Conservation (phyloP, 1,284 basidiomycete species). For the Microbotryum silenes-acaulis region DNA sequence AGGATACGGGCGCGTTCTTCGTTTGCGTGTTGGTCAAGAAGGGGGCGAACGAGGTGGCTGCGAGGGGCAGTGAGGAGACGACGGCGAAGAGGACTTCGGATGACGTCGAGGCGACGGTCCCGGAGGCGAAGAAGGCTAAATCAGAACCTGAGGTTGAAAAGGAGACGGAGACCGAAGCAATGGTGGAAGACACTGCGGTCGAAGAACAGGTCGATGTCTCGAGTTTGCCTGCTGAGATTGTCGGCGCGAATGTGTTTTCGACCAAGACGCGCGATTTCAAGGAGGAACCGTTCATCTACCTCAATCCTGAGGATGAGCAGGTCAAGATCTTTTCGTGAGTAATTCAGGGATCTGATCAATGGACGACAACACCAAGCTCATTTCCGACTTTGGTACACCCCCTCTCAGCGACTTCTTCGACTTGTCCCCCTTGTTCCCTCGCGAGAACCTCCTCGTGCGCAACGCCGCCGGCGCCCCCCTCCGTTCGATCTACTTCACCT, state of each 20-base stretch:
- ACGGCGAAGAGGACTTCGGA: background rate
- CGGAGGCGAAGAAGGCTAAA: conserved; percentile 22
- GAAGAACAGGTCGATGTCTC: conserved; percentile 4
- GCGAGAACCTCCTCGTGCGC: conserved; percentile 71
- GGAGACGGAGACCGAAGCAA: too few relatives aligned
- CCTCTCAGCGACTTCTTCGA: conserved; percentile 60
- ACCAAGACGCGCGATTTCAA: conserved; percentile 51
- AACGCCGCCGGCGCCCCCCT: conserved; percentile 69
- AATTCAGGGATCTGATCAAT: background rate
- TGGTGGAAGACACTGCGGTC: too few relatives aligned
- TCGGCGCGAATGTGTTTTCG: background rate
- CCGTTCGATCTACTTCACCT: conserved; percentile 83
- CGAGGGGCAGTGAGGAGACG: conserved; percentile 14
- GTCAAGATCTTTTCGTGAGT: conserved; percentile 62
- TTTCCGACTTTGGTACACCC: conserved; percentile 1
- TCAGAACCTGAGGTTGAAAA: background rate
- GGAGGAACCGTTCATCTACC: conserved; percentile 82
- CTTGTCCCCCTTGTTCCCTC: conserved; percentile 65
- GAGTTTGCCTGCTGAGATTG: conserved; percentile 7
- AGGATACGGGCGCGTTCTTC: conserved; percentile 97
- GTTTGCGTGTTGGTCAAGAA: conserved; percentile 72
- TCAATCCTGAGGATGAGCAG: conserved; percentile 60
- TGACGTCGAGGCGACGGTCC: conserved; percentile 3
- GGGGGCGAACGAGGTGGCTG: conserved; percentile 9
- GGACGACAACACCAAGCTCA: background rate